Evolutionary conservation across 305 asterid genomes (phyloP).

Genomic region (Solanum chacoense): DNA sequence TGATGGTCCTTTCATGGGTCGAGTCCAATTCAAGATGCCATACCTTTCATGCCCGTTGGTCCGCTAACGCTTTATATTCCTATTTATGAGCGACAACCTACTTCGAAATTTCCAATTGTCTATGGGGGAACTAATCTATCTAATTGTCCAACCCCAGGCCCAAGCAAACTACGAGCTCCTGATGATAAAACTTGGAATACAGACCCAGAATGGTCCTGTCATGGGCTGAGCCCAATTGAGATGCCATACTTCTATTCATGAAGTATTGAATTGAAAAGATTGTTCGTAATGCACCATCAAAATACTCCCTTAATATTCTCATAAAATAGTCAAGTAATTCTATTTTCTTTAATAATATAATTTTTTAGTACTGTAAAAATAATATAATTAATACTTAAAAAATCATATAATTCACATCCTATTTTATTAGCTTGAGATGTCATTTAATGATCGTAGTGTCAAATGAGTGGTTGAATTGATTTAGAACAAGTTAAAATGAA

Average conservation of each 20-base stretch:
- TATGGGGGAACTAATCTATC: neutral
- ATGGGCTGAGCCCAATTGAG: neutral
- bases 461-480: neutral
- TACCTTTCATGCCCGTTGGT: neutral
- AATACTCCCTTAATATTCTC: neutral
- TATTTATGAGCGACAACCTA: no score
- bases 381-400: neutral
- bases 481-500: neutral
- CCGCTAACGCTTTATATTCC: neutral
- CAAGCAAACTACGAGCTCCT: neutral
- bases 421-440: neutral
- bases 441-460: neutral
- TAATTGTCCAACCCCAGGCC: neutral
- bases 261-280: neutral
- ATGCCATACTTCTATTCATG: neutral
- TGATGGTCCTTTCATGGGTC: neutral
- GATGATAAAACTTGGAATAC: neutral
- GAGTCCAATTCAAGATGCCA: neutral
- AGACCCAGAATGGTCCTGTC: neutral
- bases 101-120: no score
- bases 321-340: neutral
- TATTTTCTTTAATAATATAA: neutral
- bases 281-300: neutral
- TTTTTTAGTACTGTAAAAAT: neutral
- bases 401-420: neutral